Conservation (phyloP, 2,329 filamentous ascomycete species). For the Aspergillus sp. region DNA sequence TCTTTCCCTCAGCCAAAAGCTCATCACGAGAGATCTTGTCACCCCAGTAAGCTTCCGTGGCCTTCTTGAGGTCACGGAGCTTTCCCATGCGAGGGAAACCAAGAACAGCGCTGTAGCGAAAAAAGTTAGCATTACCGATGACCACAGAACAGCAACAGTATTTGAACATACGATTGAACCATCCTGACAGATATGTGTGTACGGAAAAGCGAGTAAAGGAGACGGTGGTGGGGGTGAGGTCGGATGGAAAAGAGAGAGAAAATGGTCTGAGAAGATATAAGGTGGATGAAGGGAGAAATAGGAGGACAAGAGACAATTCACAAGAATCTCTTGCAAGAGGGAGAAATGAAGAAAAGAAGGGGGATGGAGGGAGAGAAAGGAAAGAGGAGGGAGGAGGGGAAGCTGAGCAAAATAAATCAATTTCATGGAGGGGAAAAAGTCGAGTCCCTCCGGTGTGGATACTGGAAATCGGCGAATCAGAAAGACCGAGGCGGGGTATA, state of each 20-base stretch:
- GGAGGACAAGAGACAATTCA: constrained; percentile 21
- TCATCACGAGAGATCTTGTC: constrained; percentile 92
- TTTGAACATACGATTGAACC: constrained; percentile 58
- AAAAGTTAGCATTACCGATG: constrained; percentile 10
- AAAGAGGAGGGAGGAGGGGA: constrained; percentile 3
- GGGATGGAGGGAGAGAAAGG: constrained; percentile 19
- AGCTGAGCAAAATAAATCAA: constrained; percentile 1
- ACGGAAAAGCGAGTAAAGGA: constrained; percentile 14
- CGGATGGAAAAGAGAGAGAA: constrained; percentile 1
- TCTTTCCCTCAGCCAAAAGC: constrained; percentile 92
- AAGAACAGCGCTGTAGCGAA: constrained; percentile 65
- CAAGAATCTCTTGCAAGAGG: constrained; percentile 25
- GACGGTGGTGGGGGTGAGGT: constrained; percentile 7
- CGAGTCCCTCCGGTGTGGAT: constrained; percentile 13
- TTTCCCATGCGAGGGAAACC: constrained; percentile 99
- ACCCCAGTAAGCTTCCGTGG: constrained; percentile 96
- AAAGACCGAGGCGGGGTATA: constrained; percentile 9
- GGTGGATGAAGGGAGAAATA: constrained; percentile 14
- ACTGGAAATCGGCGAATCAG: constrained; percentile 10
- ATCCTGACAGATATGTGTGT: constrained; percentile 46
- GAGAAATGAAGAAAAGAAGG: constrained; percentile 24
- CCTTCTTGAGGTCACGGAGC: constrained; percentile 99
- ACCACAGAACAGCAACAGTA: background rate
- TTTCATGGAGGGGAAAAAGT: constrained; percentile 13
- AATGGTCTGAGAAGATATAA: constrained; percentile 6